Conservation (phyloP, 2,329 filamentous ascomycete species). For the Lecanoromycetidae sp. region DNA sequence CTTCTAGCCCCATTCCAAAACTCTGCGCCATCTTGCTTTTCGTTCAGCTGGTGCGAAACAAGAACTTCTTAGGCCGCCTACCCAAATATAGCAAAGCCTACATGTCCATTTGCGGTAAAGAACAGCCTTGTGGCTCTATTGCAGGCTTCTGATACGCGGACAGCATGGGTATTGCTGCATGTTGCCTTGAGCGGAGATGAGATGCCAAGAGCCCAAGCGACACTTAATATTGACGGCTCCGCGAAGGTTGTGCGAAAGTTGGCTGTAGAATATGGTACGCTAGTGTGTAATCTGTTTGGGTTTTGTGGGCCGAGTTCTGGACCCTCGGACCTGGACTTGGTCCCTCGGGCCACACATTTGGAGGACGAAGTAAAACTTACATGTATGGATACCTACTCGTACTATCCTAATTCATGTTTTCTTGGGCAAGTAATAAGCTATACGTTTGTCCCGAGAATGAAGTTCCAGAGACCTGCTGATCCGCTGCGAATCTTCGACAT, state of each 20-base stretch:
- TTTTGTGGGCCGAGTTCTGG: not conserved
- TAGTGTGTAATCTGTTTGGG: not conserved
- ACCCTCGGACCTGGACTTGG: too few relatives aligned
- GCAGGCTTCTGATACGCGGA: not conserved
- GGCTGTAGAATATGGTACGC: not conserved
- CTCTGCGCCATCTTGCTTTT: not conserved
- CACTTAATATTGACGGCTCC: not conserved
- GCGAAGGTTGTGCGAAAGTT: not conserved
- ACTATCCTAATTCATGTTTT: too few relatives aligned
- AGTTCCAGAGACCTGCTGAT: too few relatives aligned
- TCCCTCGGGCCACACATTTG: too few relatives aligned
- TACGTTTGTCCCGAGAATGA: too few relatives aligned
- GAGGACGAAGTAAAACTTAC: too few relatives aligned
- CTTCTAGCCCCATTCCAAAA: not conserved
- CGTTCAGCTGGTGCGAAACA: not conserved
- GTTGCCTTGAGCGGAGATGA: not conserved
- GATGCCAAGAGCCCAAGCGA: not conserved
- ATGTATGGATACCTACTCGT: too few relatives aligned
- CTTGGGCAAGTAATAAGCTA: too few relatives aligned
- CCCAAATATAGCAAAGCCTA: not conserved
- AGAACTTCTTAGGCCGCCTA: not conserved
- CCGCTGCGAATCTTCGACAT: too few relatives aligned
- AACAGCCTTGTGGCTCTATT: not conserved
- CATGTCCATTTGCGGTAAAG: not conserved
- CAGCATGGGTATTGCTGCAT: not conserved